These are phyloP conservation scores for Crucibulum laeve DNA, from an alignment of 768 basidiomycete genomes.

Conservation along the genomic window DNA sequence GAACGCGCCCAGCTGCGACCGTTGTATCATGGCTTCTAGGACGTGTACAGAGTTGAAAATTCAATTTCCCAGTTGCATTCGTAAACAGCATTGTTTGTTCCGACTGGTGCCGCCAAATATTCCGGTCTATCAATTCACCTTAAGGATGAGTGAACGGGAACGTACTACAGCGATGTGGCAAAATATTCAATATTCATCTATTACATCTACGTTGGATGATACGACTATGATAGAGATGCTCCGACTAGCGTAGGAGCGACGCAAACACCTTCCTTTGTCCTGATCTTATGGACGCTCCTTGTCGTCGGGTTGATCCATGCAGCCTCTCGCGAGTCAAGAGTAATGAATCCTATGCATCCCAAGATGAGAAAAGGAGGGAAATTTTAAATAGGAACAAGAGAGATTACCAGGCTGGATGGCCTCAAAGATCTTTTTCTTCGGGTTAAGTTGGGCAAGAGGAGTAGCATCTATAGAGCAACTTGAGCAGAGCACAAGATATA, in stretches of 20 bases:
- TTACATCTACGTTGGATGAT: too few species aligned
- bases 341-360: constrained; percentile 78
- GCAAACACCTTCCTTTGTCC: constrained; percentile 83
- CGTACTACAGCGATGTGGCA: too few species aligned
- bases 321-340: constrained; percentile 81
- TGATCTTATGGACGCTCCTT: constrained; percentile 75
- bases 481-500: neutral
- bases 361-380: constrained; percentile 5
- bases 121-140: neutral
- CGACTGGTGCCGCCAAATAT: neutral
- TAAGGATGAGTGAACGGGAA: neutral
- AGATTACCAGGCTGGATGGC: constrained; percentile 80
- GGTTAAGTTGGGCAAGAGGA: constrained; percentile 85
- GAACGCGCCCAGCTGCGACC: constrained; percentile 26
- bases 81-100: neutral
- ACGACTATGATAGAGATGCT: constrained; percentile 79
- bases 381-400: neutral
- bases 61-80: constrained; percentile 4
- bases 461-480: constrained; percentile 37
- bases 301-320: constrained; percentile 89
- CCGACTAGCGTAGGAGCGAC: constrained; percentile 78
- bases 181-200: too few species aligned
- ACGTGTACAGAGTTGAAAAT: constrained; percentile 3
- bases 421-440: constrained; percentile 99
- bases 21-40: constrained; percentile 26